These are phyloP conservation scores for Pontederia crassipes DNA, from an alignment of 176 grass and related monocot species.

Conservation along the genomic window DNA sequence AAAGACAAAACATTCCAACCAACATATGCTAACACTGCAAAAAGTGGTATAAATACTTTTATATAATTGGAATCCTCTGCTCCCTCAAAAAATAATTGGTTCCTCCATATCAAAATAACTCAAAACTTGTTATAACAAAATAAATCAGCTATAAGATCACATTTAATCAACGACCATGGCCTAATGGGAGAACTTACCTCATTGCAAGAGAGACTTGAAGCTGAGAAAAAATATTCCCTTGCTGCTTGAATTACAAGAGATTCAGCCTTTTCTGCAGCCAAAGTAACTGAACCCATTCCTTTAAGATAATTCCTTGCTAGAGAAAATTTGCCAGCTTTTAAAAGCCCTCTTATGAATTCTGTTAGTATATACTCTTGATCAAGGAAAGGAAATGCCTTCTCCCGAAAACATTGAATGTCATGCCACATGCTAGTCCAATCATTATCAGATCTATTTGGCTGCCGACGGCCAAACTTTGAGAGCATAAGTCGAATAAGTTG, in stretches of 20 bases:
- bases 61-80: no score
- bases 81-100: no score
- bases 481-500: conserved; percentile 83
- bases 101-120: conserved; percentile 6
- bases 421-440: conserved; percentile 94
- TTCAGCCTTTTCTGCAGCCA: conserved; percentile 61
- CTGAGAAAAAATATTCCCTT: conserved; percentile 96
- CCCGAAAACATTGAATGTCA: conserved; percentile 82
- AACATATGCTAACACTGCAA: no score
- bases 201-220: conserved; percentile 76
- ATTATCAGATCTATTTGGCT: conserved; percentile 72
- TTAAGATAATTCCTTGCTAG: conserved; percentile 95
- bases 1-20: no score
- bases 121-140: conserved; percentile 9
- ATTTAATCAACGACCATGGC: no score
- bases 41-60: no score
- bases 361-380: conserved; percentile 86
- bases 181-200: conserved; percentile 57
- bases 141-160: no score
- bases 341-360: conserved; percentile 89
- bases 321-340: conserved; percentile 96
- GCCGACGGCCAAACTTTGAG: conserved; percentile 88
- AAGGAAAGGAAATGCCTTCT: conserved; percentile 96
- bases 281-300: conserved; percentile 71
- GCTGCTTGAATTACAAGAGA: conserved; percentile 85